A percentile compares a stretch with the other conserved stretches of the same genome.
Conservation (phyloP, 306 rosid species). For the cucumber (Cucumis sativus) region DNA sequence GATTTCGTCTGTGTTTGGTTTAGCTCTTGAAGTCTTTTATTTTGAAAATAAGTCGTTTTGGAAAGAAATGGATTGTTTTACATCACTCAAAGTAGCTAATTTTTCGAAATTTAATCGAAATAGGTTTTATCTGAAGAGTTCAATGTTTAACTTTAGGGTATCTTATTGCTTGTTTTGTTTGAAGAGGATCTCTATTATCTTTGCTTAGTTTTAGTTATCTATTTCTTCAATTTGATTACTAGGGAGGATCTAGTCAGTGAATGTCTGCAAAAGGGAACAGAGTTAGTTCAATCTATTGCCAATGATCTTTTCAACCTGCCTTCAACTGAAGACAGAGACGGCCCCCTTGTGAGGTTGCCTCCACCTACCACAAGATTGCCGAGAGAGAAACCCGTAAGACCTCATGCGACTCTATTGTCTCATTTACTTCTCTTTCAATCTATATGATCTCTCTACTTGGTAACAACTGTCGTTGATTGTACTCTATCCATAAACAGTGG, state of each 20-base stretch:
- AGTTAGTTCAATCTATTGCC: constrained; percentile 68
- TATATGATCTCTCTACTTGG: neutral
- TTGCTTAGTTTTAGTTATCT: neutral
- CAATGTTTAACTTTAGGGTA: neutral
- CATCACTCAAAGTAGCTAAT: no score
- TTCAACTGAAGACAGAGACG: constrained; percentile 60
- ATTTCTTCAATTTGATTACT: neutral
- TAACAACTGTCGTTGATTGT: neutral
- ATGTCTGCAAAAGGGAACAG: constrained; percentile 54
- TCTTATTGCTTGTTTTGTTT: neutral
- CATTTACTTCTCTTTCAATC: neutral
- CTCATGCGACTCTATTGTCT: neutral
- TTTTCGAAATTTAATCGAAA: no score
- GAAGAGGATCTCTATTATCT: neutral
- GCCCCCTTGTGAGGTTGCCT: constrained; percentile 74
- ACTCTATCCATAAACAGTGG: neutral
- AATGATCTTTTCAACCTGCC: constrained; percentile 54
- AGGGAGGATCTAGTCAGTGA: constrained; percentile 57
- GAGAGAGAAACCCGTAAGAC: constrained; percentile 67
- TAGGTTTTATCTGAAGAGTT: no score
- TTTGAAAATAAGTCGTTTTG: no score
- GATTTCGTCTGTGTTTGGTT: neutral
- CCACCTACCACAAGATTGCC: constrained; percentile 58
- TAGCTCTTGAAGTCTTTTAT: no score
- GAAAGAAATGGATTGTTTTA: no score